Evolutionary conservation across 2,329 filamentous ascomycete genomes (phyloP), one percentile per base, ranked within the genome.

Genomic region (Sporothrix dimorphospora): DNA sequence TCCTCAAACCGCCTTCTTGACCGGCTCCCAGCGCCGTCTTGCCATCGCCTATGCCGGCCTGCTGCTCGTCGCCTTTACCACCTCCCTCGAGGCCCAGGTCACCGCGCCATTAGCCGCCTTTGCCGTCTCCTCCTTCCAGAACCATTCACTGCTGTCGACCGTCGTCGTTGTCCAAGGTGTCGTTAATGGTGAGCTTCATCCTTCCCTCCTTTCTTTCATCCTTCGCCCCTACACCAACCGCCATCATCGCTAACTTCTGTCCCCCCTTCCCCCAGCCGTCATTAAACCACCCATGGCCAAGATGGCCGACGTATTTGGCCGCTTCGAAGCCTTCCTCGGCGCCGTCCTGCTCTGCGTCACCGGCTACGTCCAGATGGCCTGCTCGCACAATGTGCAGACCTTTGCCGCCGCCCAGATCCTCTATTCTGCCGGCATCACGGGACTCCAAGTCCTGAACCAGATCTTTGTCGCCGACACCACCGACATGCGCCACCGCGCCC

Each of bases 401-500:
- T 88, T 76, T 59, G 81, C 85, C 1, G 83, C 83, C 1, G 86
- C 85, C 0, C 85, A 90, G 76, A 86, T 90, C 49, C 89, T 91
- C 78, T 90, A 90, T 76, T 85, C 88, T 2, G 86, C 88, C 16
- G 88, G 88, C 3, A 74, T 73, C 65, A 77, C 76, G 3, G 75
- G 76, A 4, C 71, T 83, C 7, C 84, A 88, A 72, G 87, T 91
- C 65, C 79, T 90, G 27, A 86, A 90, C 76, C 88, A 91, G 77
- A 86, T 91, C 53, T 89, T 91, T 78, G 86, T 91, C 66, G 89
- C 89, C 40, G 89, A 91, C 78, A 88, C 87, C 0, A 89, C 86
- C 67, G 84, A 87, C 75, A 79, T 91, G 59, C 79, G 86, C 21
- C 89, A 90, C 76, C 86, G 89, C 71, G 88, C 88, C 16, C 78